Percentiles rank a stretch among this genome's conserved stretches.
phyloP scores from a whole-genome alignment of 805 yeast genomes.

The Candida ortonii region DNA sequence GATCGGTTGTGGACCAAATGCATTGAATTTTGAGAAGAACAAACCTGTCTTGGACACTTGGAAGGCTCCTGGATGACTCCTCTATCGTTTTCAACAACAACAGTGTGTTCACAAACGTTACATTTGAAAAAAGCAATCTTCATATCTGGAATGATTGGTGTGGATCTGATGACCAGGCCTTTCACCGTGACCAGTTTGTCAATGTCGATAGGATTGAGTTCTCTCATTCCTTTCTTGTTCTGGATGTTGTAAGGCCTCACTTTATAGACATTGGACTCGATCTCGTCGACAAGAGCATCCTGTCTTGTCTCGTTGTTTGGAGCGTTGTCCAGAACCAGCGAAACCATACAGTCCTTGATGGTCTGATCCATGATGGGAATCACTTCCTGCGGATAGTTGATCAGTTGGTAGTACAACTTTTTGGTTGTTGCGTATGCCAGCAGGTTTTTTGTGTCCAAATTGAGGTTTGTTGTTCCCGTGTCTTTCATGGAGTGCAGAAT shows the following conservation, averaged over 20 bases:
- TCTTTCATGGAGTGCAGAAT: slow-evolving; percentile 72
- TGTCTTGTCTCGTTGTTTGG: slow-evolving; percentile 34
- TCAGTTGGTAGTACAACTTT: slow-evolving; percentile 78
- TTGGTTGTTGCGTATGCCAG: slow-evolving; percentile 71
- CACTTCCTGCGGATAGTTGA: slow-evolving; percentile 94
- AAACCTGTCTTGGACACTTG: slow-evolving; percentile 84
- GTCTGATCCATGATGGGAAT: slow-evolving; percentile 98
- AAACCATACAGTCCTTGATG: slow-evolving; percentile 82
- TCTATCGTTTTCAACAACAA: slow-evolving; percentile 87
- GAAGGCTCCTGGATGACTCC: slow-evolving; percentile 94
- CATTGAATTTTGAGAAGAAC: slow-evolving; percentile 85
- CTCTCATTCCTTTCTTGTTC: slow-evolving; percentile 78
- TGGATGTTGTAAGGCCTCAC: slow-evolving; percentile 87
- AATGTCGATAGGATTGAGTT: slow-evolving; percentile 88
- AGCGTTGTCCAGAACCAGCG: slow-evolving; percentile 56
- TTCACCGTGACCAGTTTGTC: slow-evolving; percentile 89
- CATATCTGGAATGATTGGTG: slow-evolving; percentile 96
- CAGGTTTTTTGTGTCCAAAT: slow-evolving; percentile 79
- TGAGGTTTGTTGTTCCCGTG: slow-evolving; percentile 76
- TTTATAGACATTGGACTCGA: slow-evolving; percentile 79
- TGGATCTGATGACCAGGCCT: slow-evolving; percentile 84
- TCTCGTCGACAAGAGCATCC: slow-evolving; percentile 55
- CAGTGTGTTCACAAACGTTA: slow-evolving; percentile 89
- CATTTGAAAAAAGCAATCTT: slow-evolving; percentile 95
- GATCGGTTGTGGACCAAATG: slow-evolving; percentile 87